Evolutionary conservation across 805 yeast genomes (phyloP), one percentile per base, ranked within the genome.

Genomic region (Hanseniaspora lachancei): DNA sequence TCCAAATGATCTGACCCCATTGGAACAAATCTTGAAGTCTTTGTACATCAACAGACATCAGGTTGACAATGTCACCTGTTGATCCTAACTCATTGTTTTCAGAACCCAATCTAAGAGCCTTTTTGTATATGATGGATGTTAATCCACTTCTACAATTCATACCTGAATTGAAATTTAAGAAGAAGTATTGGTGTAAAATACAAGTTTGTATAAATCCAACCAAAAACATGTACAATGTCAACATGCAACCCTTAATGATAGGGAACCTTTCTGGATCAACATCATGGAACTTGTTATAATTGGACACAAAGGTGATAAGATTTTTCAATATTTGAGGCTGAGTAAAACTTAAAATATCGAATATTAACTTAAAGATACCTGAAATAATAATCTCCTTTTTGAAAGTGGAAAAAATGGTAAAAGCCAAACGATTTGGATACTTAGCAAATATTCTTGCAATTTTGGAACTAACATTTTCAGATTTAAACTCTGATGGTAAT

Each of bases 21-120:
- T 86, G 89, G 24, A 84, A 78, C 56, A 88, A 73, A 61, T 86
- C 95, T 66, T 86, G 95, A 57, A 89, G 72, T 70, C 95, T 80
- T 70, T 86, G 95, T 2, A 89, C 82, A 70, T 89, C 97, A 47
- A 89, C 95, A 54, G 95, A 82, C 96, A 89, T 88, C 63, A 89
- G 74, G 65, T 89, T 89, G 57, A 89, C 97, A 61, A 91, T 86
- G 66, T 89, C 96, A 64, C 97, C 97, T 5, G 95, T 86, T 35
- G 86, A 78, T 42, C 87, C 79, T 62, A 78, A 70, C 64, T 79
- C 80, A 58, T 80, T 80, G 12, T 87, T 78, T 64, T 86, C 93
- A 61, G 79, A 81, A 1, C 91, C 84, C 58, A 86, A 70, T 15
- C 75, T 78, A 60, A 86, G 66, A 0, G 93, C 73, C 64, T 86